Base-by-base conservation (phyloP, 2,329 filamentous ascomycete genomes). In the Diaporthe sp. region DNA sequence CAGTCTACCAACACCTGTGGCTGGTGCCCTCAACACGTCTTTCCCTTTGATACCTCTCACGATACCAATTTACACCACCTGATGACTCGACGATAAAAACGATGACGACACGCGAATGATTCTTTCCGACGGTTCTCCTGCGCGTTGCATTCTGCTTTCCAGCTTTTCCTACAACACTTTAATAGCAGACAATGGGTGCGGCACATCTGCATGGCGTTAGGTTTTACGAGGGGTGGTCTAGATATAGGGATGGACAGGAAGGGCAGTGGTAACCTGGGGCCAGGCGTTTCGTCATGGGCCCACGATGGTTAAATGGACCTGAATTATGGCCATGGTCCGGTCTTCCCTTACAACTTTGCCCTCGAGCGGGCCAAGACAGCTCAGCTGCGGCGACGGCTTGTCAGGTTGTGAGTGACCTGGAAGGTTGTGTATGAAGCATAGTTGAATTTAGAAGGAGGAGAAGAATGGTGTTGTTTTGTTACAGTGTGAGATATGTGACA, bases 391-490 rank as follows among this genome's bases (percentile, higher is more conserved):
- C 25, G 55, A 68, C 25, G n/a, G 73, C 70, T 63, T 47, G 37
- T 22, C n/a, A 39, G 44, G 47, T 22, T 53, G 59, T 32, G 39
- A 44, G 51, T 50, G 63, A 65, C 53, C 44, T 65, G 59, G 58
- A 75, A 50, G 56, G 61, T 66, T 68, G 71, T 75, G 74, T 75
- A 75, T 35, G 71, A 68, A 73, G 66, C 70, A 75, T 71, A 75
- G 37, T 71, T 75, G 71, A 71, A 75, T 73, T 75, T 75, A 73
- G 65, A 75, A 65, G 51, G 56, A 15, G 39, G 58, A 58, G 56
- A 55, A 71, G 39, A 61, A 66, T 37, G 39, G 32, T 70, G 56
- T 73, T 71, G 59, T 61, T 70, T 51, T 73, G 66, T 55, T 73
- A 47, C 27, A 51, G 32, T 51, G 30, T 22, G 7, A 19, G 44